Percentiles rank a stretch among this genome's conserved stretches.
Conservation (phyloP, 2,329 filamentous ascomycete species). For the Ceratocystis smalleyi region DNA sequence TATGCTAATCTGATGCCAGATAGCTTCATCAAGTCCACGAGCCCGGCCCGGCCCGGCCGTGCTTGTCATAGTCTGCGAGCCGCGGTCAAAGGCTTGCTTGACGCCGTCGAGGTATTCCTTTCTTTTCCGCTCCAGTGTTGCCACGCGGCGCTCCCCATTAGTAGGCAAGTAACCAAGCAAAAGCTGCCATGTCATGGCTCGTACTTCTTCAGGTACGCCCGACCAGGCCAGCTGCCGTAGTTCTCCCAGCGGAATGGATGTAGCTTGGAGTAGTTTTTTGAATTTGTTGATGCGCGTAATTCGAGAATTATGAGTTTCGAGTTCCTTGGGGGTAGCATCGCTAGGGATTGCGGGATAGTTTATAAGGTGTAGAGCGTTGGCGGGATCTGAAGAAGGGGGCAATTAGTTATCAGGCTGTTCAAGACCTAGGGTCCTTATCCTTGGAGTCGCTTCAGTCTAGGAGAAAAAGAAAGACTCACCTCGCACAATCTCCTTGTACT, state of each 20-base stretch:
- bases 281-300: slow-evolving; percentile 97
- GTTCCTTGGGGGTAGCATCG: slow-evolving; percentile 65
- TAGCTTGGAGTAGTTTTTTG: slow-evolving; percentile 85
- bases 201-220: slow-evolving; percentile 83
- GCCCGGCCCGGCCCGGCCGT: slow-evolving; percentile 24
- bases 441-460: no score
- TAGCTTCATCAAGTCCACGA: slow-evolving; percentile 76
- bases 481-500: slow-evolving; percentile 90
- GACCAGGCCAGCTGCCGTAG: slow-evolving; percentile 82
- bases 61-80: slow-evolving; percentile 24
- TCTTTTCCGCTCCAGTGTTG: slow-evolving; percentile 80
- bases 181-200: slow-evolving; percentile 98
- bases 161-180: slow-evolving; percentile 89
- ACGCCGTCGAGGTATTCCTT: slow-evolving; percentile 96
- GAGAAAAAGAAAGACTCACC: slow-evolving; percentile 29
- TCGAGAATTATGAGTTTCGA: slow-evolving; percentile 70
- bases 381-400: slow-evolving; percentile 43
- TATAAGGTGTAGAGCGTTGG: slow-evolving; percentile 88
- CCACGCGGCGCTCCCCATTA: slow-evolving; percentile 83
- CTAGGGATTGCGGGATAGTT: slow-evolving; percentile 62
- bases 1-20: slow-evolving; percentile 99
- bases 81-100: slow-evolving; percentile 51
- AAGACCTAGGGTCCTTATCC: no score
- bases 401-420: neutral
- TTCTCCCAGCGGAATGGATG: slow-evolving; percentile 71